Base-by-base conservation (phyloP, 2,329 filamentous ascomycete genomes). In the Calonectria naviculata region DNA sequence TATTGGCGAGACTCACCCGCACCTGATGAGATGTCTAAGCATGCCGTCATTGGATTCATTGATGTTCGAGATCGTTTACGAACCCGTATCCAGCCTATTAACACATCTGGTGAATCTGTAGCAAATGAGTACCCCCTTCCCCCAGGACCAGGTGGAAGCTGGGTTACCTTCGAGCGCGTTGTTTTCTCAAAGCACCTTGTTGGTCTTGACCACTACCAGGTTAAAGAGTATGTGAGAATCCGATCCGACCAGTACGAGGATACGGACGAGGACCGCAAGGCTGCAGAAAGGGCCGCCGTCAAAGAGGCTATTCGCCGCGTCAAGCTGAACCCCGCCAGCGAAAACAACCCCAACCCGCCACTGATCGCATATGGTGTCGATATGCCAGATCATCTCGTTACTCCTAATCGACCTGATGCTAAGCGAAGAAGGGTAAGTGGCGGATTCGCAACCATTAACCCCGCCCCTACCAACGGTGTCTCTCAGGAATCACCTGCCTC, bases 171-270 rank as follows among this genome's bases (percentile, higher is more conserved):
- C 74, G 88, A 91, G 68, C 85, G 88, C 24, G 85, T 92, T 34
- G 86, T 90, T 26, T 92, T 92, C 75, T 87, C 88, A 3, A 79
- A 86, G 9, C 89, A 91, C 68, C 86, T 92, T 0, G 82, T 89
- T 17, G 86, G 86, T 3, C 81, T 91, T 5, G 87, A 89, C 63
- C 87, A 91, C 58, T 85, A 87, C 31, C 86, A 90, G 36, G 80
- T 92, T 36, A 92, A 92, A 75, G 90, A 92, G 76, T 92, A 90
- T 68, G 89, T 92, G 61, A 89, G 89, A 72, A 81, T 91, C 29
- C 86, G 89, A 6, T 80, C 83, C 1, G 86, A 87, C 2, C 69
- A 70, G 1, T 74, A 73, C 0, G 80, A 84, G 9, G 82, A 84
- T 8, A 82, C 80, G 0, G 82, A 85, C 5, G 82, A 84, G 19